Percentiles rank a stretch among this genome's conserved stretches.
phyloP scores from a whole-genome alignment of 2,329 filamentous ascomycete species.

The Arthrocladium fulminans region DNA sequence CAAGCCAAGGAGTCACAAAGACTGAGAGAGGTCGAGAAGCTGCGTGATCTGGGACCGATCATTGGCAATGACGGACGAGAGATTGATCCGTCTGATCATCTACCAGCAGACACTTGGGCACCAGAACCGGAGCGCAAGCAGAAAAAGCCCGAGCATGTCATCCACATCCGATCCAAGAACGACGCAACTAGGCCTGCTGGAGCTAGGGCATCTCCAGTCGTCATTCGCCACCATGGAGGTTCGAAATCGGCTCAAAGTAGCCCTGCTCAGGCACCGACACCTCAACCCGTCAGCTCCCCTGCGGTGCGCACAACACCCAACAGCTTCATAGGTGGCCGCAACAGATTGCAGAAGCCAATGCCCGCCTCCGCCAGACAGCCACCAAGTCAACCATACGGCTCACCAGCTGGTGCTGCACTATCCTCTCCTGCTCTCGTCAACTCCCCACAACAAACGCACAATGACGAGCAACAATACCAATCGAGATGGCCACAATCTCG shows the following conservation, averaged over 20 bases:
- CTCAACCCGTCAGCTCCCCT: constrained; percentile 7
- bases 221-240: constrained; percentile 13
- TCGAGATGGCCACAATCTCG: neutral
- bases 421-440: constrained; percentile 2
- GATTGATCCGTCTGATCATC: constrained; percentile 58
- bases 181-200: constrained; percentile 15
- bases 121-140: constrained; percentile 55
- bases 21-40: constrained; percentile 30
- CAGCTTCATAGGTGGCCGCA: constrained; percentile 18
- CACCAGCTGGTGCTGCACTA: neutral
- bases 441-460: neutral
- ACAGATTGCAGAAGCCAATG: constrained; percentile 21
- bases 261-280: constrained; percentile 13
- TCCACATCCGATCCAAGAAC: constrained; percentile 34
- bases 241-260: constrained; percentile 7
- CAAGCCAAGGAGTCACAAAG: constrained; percentile 32
- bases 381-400: constrained; percentile 19
- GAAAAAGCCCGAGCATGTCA: constrained; percentile 40
- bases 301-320: neutral
- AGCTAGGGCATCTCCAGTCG: constrained; percentile 17
- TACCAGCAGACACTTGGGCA: constrained; percentile 57
- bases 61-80: constrained; percentile 55
- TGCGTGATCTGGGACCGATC: constrained; percentile 47
- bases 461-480: neutral
- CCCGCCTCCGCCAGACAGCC: constrained; percentile 17